Percentiles rank a stretch among this genome's conserved stretches.
Conservation (phyloP, 495 filamentous ascomycete genomes). For the Mycothermus thermophilus region DNA sequence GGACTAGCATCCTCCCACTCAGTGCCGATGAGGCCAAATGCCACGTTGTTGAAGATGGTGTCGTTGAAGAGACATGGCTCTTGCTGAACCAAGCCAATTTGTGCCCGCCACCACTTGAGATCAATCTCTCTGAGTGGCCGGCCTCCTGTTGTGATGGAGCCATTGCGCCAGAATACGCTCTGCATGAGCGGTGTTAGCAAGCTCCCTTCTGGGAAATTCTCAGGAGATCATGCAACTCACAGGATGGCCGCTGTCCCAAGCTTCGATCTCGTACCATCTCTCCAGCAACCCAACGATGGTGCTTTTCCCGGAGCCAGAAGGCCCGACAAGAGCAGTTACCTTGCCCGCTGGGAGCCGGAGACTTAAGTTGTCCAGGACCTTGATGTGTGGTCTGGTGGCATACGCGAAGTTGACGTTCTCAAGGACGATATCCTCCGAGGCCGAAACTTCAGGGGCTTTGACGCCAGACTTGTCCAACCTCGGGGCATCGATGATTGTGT, state of each 20-base stretch:
- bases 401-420: constrained; percentile 50
- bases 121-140: constrained; percentile 40
- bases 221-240: constrained; percentile 18
- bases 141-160: constrained; percentile 37
- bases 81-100: constrained; percentile 57
- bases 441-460: constrained; percentile 31
- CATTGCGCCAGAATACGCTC: constrained; percentile 32
- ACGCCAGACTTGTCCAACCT: constrained; percentile 31
- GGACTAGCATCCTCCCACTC: constrained; percentile 39
- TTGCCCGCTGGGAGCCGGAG: constrained; percentile 58
- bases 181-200: constrained; percentile 3
- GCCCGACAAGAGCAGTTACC: constrained; percentile 70
- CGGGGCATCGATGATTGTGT: constrained; percentile 42
- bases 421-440: constrained; percentile 43
- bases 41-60: constrained; percentile 51
- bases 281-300: constrained; percentile 53
- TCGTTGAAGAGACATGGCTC: constrained; percentile 65
- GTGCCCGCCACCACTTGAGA: constrained; percentile 50
- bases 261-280: constrained; percentile 47
- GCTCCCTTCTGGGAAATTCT: not conserved
- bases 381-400: constrained; percentile 45
- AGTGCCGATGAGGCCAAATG: constrained; percentile 48
- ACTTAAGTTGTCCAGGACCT: constrained; percentile 39
- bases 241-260: constrained; percentile 34
- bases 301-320: constrained; percentile 58